Percentiles rank a stretch among this genome's conserved stretches.
Evolutionary conservation across 176 grass and related monocot genomes (phyloP).

Genomic region (Avena atlantica): DNA sequence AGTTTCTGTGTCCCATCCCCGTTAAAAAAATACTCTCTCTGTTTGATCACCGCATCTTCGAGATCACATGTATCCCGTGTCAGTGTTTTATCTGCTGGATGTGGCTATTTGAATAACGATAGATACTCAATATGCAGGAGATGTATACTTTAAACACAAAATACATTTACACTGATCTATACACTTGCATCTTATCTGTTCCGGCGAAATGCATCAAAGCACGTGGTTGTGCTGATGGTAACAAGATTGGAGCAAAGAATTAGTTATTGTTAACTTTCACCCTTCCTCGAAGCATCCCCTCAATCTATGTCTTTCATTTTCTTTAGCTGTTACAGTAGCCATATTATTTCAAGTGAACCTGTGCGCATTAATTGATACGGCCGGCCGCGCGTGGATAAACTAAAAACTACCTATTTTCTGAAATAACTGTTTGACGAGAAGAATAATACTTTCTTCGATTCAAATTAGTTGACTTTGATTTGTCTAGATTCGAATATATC

Average conservation of each 20-base stretch:
- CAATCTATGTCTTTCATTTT: neutral
- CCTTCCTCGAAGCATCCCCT: too few species aligned
- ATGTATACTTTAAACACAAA: neutral
- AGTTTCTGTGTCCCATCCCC: too few species aligned
- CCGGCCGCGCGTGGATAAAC: too few species aligned
- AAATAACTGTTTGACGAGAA: too few species aligned
- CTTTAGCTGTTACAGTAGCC: neutral
- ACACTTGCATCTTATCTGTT: neutral
- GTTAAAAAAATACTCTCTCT: too few species aligned
- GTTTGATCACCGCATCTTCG: neutral
- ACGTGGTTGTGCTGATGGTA: neutral
- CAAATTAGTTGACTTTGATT: too few species aligned
- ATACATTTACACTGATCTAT: neutral
- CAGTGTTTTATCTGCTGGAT: neutral
- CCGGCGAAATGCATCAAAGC: neutral
- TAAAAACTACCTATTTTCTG: too few species aligned
- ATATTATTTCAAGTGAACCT: neutral
- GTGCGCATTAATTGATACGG: too few species aligned
- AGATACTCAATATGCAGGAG: neutral
- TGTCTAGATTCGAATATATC: too few species aligned
- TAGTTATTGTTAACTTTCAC: neutral
- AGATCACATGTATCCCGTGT: neutral
- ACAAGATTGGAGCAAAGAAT: neutral
- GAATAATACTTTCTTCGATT: too few species aligned
- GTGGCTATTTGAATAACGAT: neutral